Evolutionary conservation across 2,329 filamentous ascomycete species (phyloP).

Genomic region (Aspergillus tamarii): DNA sequence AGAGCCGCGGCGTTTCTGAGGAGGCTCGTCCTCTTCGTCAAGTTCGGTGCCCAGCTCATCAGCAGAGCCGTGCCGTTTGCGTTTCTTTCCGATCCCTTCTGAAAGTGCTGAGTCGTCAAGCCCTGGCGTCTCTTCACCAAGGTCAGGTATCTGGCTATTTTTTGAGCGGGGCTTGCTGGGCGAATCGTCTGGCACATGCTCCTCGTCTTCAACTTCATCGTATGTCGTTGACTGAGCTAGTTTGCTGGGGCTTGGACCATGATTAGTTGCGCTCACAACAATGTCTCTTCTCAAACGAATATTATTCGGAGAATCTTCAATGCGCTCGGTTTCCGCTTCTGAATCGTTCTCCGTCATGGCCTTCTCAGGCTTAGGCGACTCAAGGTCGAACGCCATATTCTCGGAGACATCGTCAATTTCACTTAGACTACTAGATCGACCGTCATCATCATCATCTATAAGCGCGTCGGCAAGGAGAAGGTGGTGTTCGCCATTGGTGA

Average conservation of each 20-base stretch:
- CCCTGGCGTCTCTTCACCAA: slow-evolving; percentile 25
- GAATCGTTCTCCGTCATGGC: slow-evolving; percentile 66
- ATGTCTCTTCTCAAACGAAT: slow-evolving; percentile 63
- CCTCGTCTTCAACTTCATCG: slow-evolving; percentile 54
- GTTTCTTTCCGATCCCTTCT: slow-evolving; percentile 42
- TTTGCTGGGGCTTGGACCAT: slow-evolving; percentile 76
- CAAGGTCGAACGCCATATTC: slow-evolving; percentile 62
- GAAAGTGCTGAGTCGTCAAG: slow-evolving; percentile 33
- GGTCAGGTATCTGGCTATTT: slow-evolving; percentile 32
- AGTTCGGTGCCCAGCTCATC: slow-evolving; percentile 41
- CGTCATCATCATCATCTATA: slow-evolving; percentile 65
- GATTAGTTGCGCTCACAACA: slow-evolving; percentile 59
- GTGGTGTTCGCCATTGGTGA: slow-evolving; percentile 42
- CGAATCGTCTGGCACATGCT: slow-evolving; percentile 45
- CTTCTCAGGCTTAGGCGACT: slow-evolving; percentile 53
- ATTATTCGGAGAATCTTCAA: slow-evolving; percentile 83
- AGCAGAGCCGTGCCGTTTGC: slow-evolving; percentile 42
- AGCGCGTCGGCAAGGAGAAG: slow-evolving; percentile 46
- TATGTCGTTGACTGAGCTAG: slow-evolving; percentile 62
- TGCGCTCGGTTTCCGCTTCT: slow-evolving; percentile 90
- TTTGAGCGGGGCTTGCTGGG: slow-evolving; percentile 44
- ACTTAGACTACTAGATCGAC: slow-evolving; percentile 84
- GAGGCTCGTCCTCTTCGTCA: slow-evolving; percentile 45
- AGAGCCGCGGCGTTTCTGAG: slow-evolving; percentile 46
- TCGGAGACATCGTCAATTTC: slow-evolving; percentile 83